Evolutionary conservation across 441 rosid species (phyloP), one percentile per base, ranked within the genome.

Genomic region (Eutrema salsugineum): DNA sequence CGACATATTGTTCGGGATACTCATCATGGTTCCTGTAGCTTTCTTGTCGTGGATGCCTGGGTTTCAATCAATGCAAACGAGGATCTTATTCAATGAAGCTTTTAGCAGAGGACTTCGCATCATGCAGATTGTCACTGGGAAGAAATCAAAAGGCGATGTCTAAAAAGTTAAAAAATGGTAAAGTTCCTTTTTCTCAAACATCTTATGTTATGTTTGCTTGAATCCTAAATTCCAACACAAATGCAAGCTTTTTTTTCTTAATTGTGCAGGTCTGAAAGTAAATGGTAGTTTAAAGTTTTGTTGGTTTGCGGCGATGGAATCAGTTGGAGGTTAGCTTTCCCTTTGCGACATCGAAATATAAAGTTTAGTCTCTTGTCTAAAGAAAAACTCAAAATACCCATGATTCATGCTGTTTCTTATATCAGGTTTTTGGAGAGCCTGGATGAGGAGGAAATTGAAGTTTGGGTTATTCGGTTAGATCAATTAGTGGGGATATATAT

Each of bases 21-120:
- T 91, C 66, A 86, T 89, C 72, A 84, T 93, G 92, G 80, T 79
- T 47, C 98, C 98, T 5, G 86, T 93, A 57, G 98, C 94, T 27
- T 83, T 91, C 77, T 63, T 93, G 66, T 87, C 96, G 14, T 93
- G 98, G 98, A 81, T 87, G 88, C 98, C 98, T 40, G 98, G 97
- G 50, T 86, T 88, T 78, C 96, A 90, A 73, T 83, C 92, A 6
- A 91, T 93, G 98, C 96, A 93, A 84, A 89, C 97, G 1, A 84
- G 96, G 87, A 88, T 93, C 72, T 77, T 93, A 58, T 93, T 93
- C 72, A 93, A 93, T 66, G 97, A 93, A 65, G 97, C 97, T 44
- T 93, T 93, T 54, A 90, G 93, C 79, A 83, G 93, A 70, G 98
- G 97, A 27, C 98, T 93, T 48, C 85, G 97, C n/a, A 89, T 93